Percentiles rank a stretch among this genome's conserved stretches.
Evolutionary conservation across 2,329 filamentous ascomycete species (phyloP).

Genomic region (Beauveria medogensis): DNA sequence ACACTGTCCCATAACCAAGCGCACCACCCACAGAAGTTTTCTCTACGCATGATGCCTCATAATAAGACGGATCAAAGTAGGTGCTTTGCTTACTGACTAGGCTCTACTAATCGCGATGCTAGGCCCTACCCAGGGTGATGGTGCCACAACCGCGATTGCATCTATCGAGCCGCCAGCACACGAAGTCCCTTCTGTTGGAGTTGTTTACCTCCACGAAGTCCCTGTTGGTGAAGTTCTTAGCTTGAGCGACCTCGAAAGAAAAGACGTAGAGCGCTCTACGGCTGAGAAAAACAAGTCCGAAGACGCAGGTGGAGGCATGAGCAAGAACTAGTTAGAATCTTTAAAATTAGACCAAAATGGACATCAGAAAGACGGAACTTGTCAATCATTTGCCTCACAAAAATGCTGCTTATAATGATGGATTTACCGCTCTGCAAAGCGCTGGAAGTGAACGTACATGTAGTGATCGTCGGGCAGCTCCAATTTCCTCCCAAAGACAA

Average conservation of each 20-base stretch:
- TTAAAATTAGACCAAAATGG: not conserved
- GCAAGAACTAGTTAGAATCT: not conserved
- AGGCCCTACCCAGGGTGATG: not conserved
- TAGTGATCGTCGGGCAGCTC: not conserved
- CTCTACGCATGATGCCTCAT: not conserved
- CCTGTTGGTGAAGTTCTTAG: not conserved
- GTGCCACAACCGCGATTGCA: not conserved
- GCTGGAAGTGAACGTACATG: not conserved
- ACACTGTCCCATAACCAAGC: not conserved
- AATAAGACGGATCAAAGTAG: not conserved
- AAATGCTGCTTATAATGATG: not conserved
- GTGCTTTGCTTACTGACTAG: not conserved
- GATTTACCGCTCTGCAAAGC: not conserved
- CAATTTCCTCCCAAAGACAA: not conserved
- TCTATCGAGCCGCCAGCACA: not conserved
- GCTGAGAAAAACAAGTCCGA: not conserved
- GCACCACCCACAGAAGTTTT: not conserved
- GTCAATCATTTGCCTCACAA: not conserved
- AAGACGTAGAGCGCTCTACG: not conserved
- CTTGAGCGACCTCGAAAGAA: not conserved
- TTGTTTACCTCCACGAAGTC: not conserved
- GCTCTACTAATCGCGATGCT: not conserved
- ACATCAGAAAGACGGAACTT: not conserved
- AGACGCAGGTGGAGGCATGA: not conserved
- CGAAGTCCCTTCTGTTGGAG: not conserved